These are phyloP conservation scores for Sclerotinia minor DNA, from an alignment of 2,329 filamentous ascomycete species.

Conservation along the genomic window DNA sequence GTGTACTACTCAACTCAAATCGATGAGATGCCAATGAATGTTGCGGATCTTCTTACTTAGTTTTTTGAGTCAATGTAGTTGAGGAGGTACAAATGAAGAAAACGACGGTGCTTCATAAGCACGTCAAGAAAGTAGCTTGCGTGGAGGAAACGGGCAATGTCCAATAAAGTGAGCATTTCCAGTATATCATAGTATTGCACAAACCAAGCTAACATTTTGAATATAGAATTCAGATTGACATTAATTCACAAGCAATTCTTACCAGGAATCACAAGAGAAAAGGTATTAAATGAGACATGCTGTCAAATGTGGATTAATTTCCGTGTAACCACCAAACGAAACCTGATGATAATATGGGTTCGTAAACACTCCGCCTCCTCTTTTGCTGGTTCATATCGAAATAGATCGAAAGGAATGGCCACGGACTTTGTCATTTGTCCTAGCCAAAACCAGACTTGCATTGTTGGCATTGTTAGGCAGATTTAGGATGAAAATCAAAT, in stretches of 20 bases:
- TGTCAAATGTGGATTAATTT: background rate
- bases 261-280: background rate
- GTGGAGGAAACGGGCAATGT: conserved; percentile 40
- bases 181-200: too few species aligned
- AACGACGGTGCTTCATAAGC: conserved; percentile 28
- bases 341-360: background rate
- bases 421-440: background rate
- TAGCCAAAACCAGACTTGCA: background rate
- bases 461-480: background rate
- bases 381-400: background rate
- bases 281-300: background rate
- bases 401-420: background rate
- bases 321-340: background rate
- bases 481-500: background rate
- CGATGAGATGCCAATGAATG: conserved; percentile 82
- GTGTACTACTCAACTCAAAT: conserved; percentile 77
- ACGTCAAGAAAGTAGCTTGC: conserved; percentile 32
- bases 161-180: conserved; percentile 33
- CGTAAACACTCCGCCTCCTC: background rate
- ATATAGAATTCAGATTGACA: conserved; percentile 15
- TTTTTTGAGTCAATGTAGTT: conserved; percentile 4
- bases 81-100: conserved; percentile 1
- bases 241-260: background rate
- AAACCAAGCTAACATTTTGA: background rate
- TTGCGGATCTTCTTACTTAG: conserved; percentile 46